Evolutionary conservation across 108 stramenopile species (phyloP).

Genomic region (Asterionellopsis glacialis): DNA sequence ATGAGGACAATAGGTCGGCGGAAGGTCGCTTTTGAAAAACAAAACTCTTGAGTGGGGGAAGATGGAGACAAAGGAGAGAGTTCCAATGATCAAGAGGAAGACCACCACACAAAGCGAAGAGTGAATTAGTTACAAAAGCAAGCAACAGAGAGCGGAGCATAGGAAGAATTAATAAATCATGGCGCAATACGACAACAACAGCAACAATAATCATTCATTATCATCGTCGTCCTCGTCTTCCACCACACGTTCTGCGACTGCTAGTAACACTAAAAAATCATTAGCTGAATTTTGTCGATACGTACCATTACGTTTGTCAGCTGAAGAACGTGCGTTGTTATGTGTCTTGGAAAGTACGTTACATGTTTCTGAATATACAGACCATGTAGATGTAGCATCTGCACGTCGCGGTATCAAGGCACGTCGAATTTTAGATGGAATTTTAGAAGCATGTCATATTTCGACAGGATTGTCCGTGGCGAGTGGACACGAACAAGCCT

Average conservation of each 20-base stretch:
- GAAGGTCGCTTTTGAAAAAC: no score
- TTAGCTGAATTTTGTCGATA: slow-evolving; percentile 27
- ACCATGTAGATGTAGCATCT: slow-evolving; percentile 42
- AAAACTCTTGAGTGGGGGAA: no score
- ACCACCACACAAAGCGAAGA: no score
- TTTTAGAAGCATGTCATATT: slow-evolving; percentile 43
- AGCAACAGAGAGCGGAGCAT: no score
- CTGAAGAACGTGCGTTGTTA: slow-evolving; percentile 32
- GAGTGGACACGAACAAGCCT: slow-evolving; percentile 16
- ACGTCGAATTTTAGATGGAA: slow-evolving; percentile 44
- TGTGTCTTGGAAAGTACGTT: slow-evolving; percentile 35
- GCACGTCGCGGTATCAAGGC: slow-evolving; percentile 25
- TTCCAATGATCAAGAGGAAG: no score
- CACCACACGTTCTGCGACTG: no score
- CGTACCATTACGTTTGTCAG: slow-evolving; percentile 38
- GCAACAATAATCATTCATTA: no score
- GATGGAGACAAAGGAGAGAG: no score
- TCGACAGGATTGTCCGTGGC: slow-evolving; percentile 39
- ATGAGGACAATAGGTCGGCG: no score
- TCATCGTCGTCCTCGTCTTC: not conserved
- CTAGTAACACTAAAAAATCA: not conserved
- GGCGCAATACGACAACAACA: no score
- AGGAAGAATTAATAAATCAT: no score
- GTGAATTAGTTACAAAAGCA: no score
- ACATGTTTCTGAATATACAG: slow-evolving; percentile 63